These are phyloP conservation scores for Thielaviopsis cerberus DNA, from an alignment of 2,329 filamentous ascomycete species.

Conservation along the genomic window DNA sequence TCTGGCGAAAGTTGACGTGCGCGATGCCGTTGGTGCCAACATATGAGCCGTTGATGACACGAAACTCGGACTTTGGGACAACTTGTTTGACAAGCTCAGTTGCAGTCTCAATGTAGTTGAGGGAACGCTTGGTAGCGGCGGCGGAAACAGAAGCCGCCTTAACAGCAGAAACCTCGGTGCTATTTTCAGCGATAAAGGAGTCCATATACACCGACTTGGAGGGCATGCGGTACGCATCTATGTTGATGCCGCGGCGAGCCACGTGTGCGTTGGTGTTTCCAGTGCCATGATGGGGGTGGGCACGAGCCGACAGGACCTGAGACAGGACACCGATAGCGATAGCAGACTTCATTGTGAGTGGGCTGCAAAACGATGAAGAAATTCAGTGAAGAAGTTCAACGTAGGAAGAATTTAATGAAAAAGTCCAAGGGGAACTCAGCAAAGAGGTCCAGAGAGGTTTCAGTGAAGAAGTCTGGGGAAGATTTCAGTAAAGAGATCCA, in stretches of 20 bases:
- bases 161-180: too few relatives aligned
- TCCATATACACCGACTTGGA: too few relatives aligned
- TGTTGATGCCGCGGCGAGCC: slow-evolving; percentile 18
- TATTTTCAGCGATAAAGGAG: slow-evolving; percentile 18
- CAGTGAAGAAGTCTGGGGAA: too few relatives aligned
- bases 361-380: too few relatives aligned
- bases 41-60: slow-evolving; percentile 33
- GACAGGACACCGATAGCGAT: slow-evolving; percentile 20
- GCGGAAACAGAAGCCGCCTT: slow-evolving; percentile 16
- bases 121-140: slow-evolving; percentile 12
- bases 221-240: slow-evolving; percentile 19
- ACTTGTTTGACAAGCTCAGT: slow-evolving; percentile 24
- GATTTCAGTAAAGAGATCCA: too few relatives aligned
- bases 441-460: background rate
- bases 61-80: slow-evolving; percentile 25
- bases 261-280: slow-evolving; percentile 14
- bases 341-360: slow-evolving; percentile 21
- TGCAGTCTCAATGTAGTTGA: slow-evolving; percentile 25
- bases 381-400: too few relatives aligned
- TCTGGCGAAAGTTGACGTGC: slow-evolving; percentile 43
- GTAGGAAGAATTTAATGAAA: too few relatives aligned
- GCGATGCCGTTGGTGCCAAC: slow-evolving; percentile 34
- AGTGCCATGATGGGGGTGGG: slow-evolving; percentile 17
- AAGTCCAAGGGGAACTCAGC: background rate
- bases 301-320: slow-evolving; percentile 17